Conservation (phyloP, 139 green algal genomes). For the Chlamydomonas sphaeroides region DNA sequence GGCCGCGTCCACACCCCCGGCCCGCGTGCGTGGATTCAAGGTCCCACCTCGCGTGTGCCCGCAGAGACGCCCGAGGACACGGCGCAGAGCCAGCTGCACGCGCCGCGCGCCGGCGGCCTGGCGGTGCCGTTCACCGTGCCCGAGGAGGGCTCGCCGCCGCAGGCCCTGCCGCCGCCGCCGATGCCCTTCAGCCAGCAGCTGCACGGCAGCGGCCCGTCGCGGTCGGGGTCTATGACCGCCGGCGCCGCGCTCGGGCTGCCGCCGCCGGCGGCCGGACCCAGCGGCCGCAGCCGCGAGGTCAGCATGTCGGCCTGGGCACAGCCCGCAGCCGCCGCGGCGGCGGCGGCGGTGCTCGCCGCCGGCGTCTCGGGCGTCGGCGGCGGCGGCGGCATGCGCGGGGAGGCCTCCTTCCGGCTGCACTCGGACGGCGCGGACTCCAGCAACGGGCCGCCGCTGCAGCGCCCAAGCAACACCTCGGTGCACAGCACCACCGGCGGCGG, state of each 20-base stretch:
- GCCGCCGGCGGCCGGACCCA: neutral
- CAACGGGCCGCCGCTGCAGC: too few species aligned
- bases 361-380: neutral
- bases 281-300: conserved; percentile 7
- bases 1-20: too few species aligned
- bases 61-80: neutral
- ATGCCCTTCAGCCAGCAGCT: neutral
- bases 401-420: neutral
- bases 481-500: neutral
- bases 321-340: neutral
- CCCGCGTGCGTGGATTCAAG: too few species aligned
- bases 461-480: too few species aligned
- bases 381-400: neutral
- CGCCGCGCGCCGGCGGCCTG: neutral
- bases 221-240: too few species aligned
- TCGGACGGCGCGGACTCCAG: neutral
- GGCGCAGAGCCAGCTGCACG: neutral
- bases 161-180: too few species aligned
- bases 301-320: conserved; percentile 11
- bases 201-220: too few species aligned
- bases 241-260: too few species aligned
- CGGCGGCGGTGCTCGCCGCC: neutral
- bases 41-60: too few species aligned
- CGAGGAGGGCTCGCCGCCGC: neutral
- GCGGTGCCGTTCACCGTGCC: too few species aligned